phyloP scores from a whole-genome alignment of 768 basidiomycete genomes.

The Boletales sp. region DNA sequence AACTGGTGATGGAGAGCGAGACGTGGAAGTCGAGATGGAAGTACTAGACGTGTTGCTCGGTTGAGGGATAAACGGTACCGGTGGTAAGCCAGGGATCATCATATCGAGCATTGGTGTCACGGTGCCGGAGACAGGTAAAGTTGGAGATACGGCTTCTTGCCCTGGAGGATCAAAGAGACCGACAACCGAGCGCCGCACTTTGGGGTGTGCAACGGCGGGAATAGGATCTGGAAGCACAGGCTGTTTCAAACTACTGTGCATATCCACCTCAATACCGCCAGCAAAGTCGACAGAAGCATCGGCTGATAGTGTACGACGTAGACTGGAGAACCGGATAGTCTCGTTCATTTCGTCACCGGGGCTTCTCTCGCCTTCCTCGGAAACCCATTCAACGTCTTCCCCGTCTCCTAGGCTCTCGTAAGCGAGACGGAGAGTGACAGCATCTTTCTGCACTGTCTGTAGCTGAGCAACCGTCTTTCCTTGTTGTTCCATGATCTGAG shows the following conservation, averaged over 20 bases:
- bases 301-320: constrained; percentile 23
- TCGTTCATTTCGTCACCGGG: constrained; percentile 28
- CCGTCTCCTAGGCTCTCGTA: constrained; percentile 67
- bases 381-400: constrained; percentile 35
- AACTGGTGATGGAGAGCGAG: constrained; percentile 22
- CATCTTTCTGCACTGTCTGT: constrained; percentile 68
- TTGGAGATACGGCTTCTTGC: constrained; percentile 6
- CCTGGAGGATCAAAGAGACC: constrained; percentile 53
- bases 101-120: constrained; percentile 24
- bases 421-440: constrained; percentile 61
- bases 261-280: constrained; percentile 15
- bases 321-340: constrained; percentile 29
- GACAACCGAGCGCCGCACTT: constrained; percentile 51
- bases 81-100: constrained; percentile 34
- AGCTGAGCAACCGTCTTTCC: constrained; percentile 56
- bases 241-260: constrained; percentile 25
- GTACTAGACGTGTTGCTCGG: constrained; percentile 22
- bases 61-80: constrained; percentile 33
- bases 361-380: constrained; percentile 43
- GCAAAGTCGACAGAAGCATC: constrained; percentile 22
- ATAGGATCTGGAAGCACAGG: constrained; percentile 11
- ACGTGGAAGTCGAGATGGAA: neutral
- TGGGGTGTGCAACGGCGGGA: constrained; percentile 24
- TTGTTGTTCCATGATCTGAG: constrained; percentile 64
- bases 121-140: constrained; percentile 11